Evolutionary conservation across 1,284 basidiomycete species (phyloP).

Genomic region (Sporisorium scitamineum): DNA sequence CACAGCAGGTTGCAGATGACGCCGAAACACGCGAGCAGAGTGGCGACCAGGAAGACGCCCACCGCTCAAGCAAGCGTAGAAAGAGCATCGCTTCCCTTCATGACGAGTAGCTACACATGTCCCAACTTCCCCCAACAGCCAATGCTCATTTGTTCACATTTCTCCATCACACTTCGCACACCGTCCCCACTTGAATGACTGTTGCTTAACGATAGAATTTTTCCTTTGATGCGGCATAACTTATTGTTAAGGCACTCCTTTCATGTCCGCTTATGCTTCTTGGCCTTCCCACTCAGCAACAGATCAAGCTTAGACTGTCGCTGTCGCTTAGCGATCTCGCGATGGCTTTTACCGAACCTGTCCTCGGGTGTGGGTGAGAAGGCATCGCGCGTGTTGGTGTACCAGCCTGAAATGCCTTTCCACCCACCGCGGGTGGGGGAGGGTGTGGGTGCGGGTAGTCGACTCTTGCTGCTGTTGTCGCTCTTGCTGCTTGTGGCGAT

Average conservation of each 20-base stretch:
- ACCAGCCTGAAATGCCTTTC: slow-evolving; percentile 26
- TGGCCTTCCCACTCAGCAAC: background rate
- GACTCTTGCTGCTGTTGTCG: background rate
- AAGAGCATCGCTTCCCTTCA: slow-evolving; percentile 23
- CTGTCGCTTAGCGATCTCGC: background rate
- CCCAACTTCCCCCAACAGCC: background rate
- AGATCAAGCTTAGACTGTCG: background rate
- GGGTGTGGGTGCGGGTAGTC: slow-evolving; percentile 10
- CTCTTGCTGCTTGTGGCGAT: background rate
- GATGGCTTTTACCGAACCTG: background rate
- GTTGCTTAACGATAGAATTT: too few species aligned
- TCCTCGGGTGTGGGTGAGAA: slow-evolving; percentile 20
- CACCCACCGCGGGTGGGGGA: slow-evolving; percentile 22
- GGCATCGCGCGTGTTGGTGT: slow-evolving; percentile 18
- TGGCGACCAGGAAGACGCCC: slow-evolving; percentile 1
- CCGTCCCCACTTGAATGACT: too few species aligned
- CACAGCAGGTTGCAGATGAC: too few species aligned
- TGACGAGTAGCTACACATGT: background rate
- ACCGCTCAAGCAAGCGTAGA: slow-evolving; percentile 19
- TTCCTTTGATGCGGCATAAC: too few species aligned
- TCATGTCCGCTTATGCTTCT: background rate
- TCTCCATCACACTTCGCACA: background rate
- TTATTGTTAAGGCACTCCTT: too few species aligned
- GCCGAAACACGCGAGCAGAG: too few species aligned
- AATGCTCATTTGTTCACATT: background rate